Evolutionary conservation across 2,329 filamentous ascomycete species (phyloP).

Genomic region (Dactylellina parvicollis): DNA sequence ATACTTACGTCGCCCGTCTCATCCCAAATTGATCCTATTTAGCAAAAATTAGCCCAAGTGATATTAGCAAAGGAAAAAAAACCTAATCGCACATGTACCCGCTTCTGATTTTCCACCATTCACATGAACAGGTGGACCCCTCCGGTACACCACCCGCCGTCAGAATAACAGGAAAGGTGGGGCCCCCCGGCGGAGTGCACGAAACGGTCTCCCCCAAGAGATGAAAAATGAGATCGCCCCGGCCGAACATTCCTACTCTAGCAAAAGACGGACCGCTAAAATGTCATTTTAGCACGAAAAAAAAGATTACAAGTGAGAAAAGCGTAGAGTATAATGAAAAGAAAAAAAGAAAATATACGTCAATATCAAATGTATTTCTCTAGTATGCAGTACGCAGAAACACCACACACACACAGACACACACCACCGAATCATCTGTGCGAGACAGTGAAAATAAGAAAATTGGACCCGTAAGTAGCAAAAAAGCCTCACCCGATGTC

Average conservation of each 20-base stretch:
- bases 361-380: no score
- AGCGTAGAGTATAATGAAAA: slow-evolving; percentile 13
- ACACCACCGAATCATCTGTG: no score
- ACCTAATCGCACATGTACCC: slow-evolving; percentile 30
- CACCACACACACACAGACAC: no score
- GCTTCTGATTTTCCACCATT: slow-evolving; percentile 54
- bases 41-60: slow-evolving; percentile 36
- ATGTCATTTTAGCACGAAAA: slow-evolving; percentile 10
- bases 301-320: slow-evolving; percentile 16
- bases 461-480: background rate
- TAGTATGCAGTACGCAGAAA: background rate
- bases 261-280: slow-evolving; percentile 9
- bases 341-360: no score
- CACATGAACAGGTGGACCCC: slow-evolving; percentile 28
- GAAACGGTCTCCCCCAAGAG: slow-evolving; percentile 2
- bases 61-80: background rate
- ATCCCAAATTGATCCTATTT: slow-evolving; percentile 11
- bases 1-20: slow-evolving; percentile 22
- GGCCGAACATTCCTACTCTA: slow-evolving; percentile 52
- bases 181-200: slow-evolving; percentile 10
- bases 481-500: slow-evolving; percentile 55
- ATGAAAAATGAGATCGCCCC: slow-evolving; percentile 32
- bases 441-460: background rate
- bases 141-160: background rate
- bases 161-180: slow-evolving; percentile 19